Evolutionary conservation across 352 stramenopile species (phyloP), one percentile per base, ranked within the genome.

Genomic region (Plasmopara viticola): DNA sequence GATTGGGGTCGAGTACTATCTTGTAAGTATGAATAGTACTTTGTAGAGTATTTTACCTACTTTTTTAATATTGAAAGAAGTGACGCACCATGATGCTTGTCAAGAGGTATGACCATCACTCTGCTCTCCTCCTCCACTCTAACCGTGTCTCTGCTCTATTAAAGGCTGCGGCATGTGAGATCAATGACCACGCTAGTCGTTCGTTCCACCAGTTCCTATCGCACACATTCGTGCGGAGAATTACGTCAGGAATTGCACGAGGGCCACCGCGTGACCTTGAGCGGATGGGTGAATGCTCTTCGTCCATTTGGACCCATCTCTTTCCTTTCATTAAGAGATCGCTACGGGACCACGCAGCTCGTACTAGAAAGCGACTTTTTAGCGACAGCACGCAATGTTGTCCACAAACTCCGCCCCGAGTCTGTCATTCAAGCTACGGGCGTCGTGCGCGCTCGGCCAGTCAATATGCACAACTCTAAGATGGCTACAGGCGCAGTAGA

Each of bases 291-390:
- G 15, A 76, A 95, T 34, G 73, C 80, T 15, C 66, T 90, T 12
- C 80, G 81, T 12, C 66, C 77, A 12, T 90, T 88, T 28, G 85
- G 85, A 0, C 78, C 75, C 14, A 83, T 94, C 31, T 81, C 75
- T 6, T 95, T 95, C 60, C 65, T 92, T 18, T 87, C 78, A 28
- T 59, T 95, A 44, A 78, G 85, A 46, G 85, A 95, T 49, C 78
- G 80, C 40, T 67, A 86, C 45, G 85, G 85, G 28, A 68, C 84
- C 53, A 88, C 80, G 49, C 85, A 95, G 62, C 64, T 95, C 15
- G 78, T 90, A 42, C 65, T 92, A 18, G 74, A 87, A 49, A 87
- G 83, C 50, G 66, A 70, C 10, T 61, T 79, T 31, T 53, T 87
- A 15, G 62, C 76, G 7, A 37, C 63, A 5, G 54, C 64, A 70